Evolutionary conservation across 75 land plant species (phyloP).

Genomic region (Selaginella tamariscina): DNA sequence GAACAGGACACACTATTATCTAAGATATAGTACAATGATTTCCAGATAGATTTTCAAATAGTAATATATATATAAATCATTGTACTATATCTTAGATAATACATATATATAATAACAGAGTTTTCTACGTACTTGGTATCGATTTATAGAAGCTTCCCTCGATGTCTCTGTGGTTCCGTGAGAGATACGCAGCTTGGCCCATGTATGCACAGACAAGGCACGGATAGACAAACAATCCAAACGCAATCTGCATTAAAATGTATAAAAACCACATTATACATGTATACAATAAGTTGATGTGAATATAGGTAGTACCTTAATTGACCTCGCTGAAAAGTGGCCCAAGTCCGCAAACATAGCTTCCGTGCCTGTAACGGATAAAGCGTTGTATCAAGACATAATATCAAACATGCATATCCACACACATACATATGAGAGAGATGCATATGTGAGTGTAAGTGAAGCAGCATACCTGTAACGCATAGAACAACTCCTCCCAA

Average conservation of each 20-base stretch:
- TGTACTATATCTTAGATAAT: too few relatives aligned
- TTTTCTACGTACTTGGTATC: slow-evolving; percentile 31
- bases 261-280: not conserved
- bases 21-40: too few relatives aligned
- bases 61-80: too few relatives aligned
- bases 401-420: too few relatives aligned
- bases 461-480: slow-evolving; percentile 49
- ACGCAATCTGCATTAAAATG: slow-evolving; percentile 48
- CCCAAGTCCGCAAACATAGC: slow-evolving; percentile 86
- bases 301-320: slow-evolving; percentile 31
- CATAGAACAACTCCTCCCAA: slow-evolving; percentile 74
- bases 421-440: too few relatives aligned
- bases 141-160: slow-evolving; percentile 22
- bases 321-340: slow-evolving; percentile 51
- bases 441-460: not conserved
- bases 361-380: slow-evolving; percentile 46
- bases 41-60: too few relatives aligned
- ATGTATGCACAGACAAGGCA: slow-evolving; percentile 48
- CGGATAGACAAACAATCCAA: slow-evolving; percentile 57
- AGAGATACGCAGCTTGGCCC: slow-evolving; percentile 74
- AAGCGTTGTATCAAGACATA: not conserved
- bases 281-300: not conserved
- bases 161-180: slow-evolving; percentile 34
- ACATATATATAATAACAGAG: too few relatives aligned
- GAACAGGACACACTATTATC: too few relatives aligned